phyloP scores from a whole-genome alignment of 306 rosid species.

The Cotoneaster glaucophyllus region DNA sequence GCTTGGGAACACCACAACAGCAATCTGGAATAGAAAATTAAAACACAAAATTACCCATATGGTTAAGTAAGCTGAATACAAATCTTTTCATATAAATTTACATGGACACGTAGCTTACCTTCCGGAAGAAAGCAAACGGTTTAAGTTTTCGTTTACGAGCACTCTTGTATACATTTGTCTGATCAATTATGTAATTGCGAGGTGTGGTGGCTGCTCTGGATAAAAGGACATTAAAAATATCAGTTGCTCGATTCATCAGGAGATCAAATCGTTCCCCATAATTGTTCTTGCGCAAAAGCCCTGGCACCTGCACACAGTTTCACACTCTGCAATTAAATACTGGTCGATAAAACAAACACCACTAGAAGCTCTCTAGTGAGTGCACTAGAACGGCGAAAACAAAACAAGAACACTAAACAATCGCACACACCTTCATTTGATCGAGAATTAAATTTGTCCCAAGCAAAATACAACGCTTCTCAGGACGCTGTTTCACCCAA shows the following conservation, averaged over 20 bases:
- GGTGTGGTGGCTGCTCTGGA: conserved; percentile 45
- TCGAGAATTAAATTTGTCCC: conserved; percentile 47
- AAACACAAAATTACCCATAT: background rate
- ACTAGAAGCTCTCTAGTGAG: background rate
- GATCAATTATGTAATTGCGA: conserved; percentile 55
- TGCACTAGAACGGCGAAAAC: background rate
- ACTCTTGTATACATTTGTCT: conserved; percentile 53
- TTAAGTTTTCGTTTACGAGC: conserved; percentile 50
- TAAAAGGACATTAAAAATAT: conserved; percentile 35
- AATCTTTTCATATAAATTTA: background rate
- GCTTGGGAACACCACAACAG: conserved; percentile 51
- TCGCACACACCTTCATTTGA: conserved; percentile 49
- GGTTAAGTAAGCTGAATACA: background rate
- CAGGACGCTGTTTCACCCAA: conserved; percentile 44
- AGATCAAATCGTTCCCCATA: conserved; percentile 49
- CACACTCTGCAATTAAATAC: background rate
- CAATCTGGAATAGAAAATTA: conserved; percentile 24
- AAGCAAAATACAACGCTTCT: conserved; percentile 51
- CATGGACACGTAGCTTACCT: conserved; percentile 22
- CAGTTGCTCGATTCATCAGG: conserved; percentile 44
- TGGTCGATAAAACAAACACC: background rate
- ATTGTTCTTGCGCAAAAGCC: conserved; percentile 30
- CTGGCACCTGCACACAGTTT: conserved; percentile 16
- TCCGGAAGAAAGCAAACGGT: conserved; percentile 38
- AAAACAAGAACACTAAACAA: background rate